Base-by-base conservation (phyloP, 1,284 basidiomycete species). In the Ustilago tritici region DNA sequence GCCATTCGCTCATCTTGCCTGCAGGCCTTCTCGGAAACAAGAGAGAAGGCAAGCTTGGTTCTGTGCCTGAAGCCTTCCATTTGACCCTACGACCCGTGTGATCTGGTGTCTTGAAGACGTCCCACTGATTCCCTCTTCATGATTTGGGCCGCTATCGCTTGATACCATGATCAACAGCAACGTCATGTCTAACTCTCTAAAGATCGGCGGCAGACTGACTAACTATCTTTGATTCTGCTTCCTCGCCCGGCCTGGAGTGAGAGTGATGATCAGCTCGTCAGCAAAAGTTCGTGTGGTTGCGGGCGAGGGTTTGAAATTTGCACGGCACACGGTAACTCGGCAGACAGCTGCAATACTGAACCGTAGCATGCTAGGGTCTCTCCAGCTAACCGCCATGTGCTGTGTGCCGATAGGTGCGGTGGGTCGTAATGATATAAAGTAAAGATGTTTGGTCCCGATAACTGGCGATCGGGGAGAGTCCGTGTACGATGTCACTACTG, bases 1-100 rank as follows among this genome's bases (percentile, higher is more conserved):
- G 34, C 56, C 23, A 41, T 61, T 36, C 59, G 36, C 47, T 53
- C 36, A 61, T 61, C 59, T 32, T 43, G 59, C 59, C 50, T 53
- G 11, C 36, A 8, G 23, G 35, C 9, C 19, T 38, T 56, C 11
- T 41, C 9, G 40, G 40, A 41, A 41, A 41, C 40, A 34, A 11
- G 46, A 49, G 50, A 32, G 34, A 34, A 35, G 23, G 23, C 23
- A 41, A 41, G 15, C 40, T 15, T 41, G 40, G 40, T 41, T 8
- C 43, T 19, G 43, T 46, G 43, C 17, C 43, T 46, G 43, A 19
- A 46, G n/a, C n/a, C n/a, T 19, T 8, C n/a, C 7, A n/a, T 23
- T 23, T 23, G 23, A 23, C 23, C 23, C 23, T 23, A 2, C 2
- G 23, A 23, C 23, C 23, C 23, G 23, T 23, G 23, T 23, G 23